Evolutionary conservation across 2,329 filamentous ascomycete genomes (phyloP), one percentile per base, ranked within the genome.

Genomic region (Aspergillus sp.): DNA sequence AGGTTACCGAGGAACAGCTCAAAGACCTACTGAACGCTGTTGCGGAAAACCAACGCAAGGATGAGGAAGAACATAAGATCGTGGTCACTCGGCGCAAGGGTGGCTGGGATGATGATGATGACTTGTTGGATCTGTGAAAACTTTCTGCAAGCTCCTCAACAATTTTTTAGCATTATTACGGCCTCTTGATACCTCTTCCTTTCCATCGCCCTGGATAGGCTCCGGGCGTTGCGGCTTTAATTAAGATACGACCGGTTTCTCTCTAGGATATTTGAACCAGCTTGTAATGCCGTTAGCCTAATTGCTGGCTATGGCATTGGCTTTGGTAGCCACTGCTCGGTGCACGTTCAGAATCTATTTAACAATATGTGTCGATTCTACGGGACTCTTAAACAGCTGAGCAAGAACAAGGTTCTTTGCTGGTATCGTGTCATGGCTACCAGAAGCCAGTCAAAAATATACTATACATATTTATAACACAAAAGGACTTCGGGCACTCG

Each of bases 1-100:
- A 95, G 66, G 89, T 98, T 37, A 91, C 86, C 1, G 93, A 98
- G 70, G 83, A 85, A 39, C 90, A 97, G 73, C 76, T 98, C 60
- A 96, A 97, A 75, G 89, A 95, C 54, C 76, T 98, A 45, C 71
- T 98, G 51, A 86, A 83, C 50, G 88, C 89, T 11, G 81, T 96
- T 47, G 85, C 88, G 26, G 90, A 95, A 61, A 86, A 81, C 54
- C 77, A 83, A 69, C 66, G 65, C 47, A 67, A 72, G 55, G 68
- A 72, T 44, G 67, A 72, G 44, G 80, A 88, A 67, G 75, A 76
- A 47, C 82, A 88, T 65, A 93, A 89, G 73, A 93, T 96, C 67
- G 88, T 94, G 31, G 86, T 95, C 45, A 86, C 77, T 58, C 77
- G 90, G 59, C 78, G 90, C 61, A 94, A 91, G 69, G 88, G 80